Evolutionary conservation across 1,284 basidiomycete genomes (phyloP).

Genomic region (Polyporus tsugae): DNA sequence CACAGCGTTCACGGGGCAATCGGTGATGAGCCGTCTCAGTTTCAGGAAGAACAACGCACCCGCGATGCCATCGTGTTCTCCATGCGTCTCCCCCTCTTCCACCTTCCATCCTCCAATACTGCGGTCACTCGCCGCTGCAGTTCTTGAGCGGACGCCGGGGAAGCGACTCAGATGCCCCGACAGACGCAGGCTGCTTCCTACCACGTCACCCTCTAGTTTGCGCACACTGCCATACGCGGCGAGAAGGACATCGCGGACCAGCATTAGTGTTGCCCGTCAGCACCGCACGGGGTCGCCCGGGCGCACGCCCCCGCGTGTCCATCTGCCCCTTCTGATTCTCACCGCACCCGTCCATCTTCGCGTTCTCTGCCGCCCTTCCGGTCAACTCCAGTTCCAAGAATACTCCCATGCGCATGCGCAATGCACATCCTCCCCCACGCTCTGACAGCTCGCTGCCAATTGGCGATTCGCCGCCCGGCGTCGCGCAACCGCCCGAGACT

Average conservation of each 20-base stretch:
- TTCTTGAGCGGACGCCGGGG: neutral
- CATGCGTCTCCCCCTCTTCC: neutral
- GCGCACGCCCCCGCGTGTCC: neutral
- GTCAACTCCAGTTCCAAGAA: neutral
- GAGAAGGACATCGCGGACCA: conserved; percentile 15
- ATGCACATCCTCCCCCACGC: conserved; percentile 8
- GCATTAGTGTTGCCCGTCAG: conserved; percentile 21
- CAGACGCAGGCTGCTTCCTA: neutral
- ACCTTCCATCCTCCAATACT: conserved; percentile 3
- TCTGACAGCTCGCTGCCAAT: neutral
- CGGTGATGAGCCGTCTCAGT: neutral
- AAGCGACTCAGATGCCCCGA: neutral
- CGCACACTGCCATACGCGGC: conserved; percentile 2
- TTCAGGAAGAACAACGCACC: neutral
- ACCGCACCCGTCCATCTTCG: conserved; percentile 8
- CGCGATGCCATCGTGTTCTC: neutral
- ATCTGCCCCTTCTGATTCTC: conserved; percentile 4
- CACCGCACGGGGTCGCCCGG: conserved; percentile 16
- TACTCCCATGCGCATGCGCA: neutral
- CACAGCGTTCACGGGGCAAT: neutral
- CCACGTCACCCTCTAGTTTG: conserved; percentile 6
- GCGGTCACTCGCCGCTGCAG: neutral
- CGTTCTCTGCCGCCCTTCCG: neutral
- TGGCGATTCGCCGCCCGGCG: conserved; percentile 4
- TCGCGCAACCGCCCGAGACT: neutral